phyloP scores from a whole-genome alignment of 75 land plant species.

The Chamaecyparis obtusa region DNA sequence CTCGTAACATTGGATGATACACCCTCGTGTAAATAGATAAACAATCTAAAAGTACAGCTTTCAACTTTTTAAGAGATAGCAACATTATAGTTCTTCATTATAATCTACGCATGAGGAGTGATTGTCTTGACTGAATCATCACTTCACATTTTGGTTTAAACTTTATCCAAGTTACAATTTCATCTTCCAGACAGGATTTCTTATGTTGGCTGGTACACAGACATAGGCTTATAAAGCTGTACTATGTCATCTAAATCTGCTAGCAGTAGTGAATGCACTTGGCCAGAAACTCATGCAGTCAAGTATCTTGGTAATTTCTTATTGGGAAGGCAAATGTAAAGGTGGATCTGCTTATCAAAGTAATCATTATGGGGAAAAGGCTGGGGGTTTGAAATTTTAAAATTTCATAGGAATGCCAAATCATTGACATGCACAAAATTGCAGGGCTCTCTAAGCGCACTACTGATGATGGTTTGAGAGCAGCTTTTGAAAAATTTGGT shows the following conservation, averaged over 20 bases:
- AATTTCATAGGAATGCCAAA: not conserved
- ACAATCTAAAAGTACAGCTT: not conserved
- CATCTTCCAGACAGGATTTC: not conserved
- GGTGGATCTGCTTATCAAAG: not conserved
- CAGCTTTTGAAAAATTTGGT: slow-evolving; percentile 55
- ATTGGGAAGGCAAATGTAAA: not conserved
- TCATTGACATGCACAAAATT: not conserved
- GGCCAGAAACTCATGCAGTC: not conserved
- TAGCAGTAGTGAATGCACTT: not conserved
- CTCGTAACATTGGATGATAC: not conserved
- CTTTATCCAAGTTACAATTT: not conserved
- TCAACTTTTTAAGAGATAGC: not conserved
- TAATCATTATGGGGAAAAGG: not conserved
- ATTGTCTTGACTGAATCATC: not conserved
- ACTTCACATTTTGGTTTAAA: not conserved
- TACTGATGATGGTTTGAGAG: slow-evolving; percentile 38
- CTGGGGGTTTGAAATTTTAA: not conserved
- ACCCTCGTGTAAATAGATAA: not conserved
- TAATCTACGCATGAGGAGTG: not conserved
- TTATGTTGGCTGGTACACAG: not conserved
- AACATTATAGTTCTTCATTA: not conserved
- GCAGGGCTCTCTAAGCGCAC: slow-evolving; percentile 59
- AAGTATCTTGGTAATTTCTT: not conserved
- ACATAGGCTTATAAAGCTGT: not conserved
- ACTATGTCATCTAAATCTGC: not conserved